Conservation (phyloP, 768 basidiomycete genomes). For the Mycena kentingensis region DNA sequence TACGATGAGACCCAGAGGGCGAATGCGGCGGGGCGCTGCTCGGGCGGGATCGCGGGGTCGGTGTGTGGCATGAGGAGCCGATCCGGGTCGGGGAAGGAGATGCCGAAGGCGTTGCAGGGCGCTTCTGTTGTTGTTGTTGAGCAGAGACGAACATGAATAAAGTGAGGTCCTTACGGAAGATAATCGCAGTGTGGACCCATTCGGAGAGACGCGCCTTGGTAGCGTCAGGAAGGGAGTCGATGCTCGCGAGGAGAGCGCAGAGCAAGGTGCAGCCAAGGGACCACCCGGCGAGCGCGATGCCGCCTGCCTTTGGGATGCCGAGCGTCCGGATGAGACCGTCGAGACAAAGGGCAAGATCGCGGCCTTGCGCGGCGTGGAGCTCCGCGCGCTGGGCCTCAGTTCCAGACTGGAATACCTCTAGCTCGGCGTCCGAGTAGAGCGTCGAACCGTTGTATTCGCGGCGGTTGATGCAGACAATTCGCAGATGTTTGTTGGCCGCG, state of each 20-base stretch:
- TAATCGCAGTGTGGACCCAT: slow-evolving; percentile 26
- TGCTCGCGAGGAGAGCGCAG: slow-evolving; percentile 23
- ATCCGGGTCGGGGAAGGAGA: slow-evolving; percentile 14
- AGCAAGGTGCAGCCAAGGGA: slow-evolving; percentile 32
- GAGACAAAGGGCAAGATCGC: slow-evolving; percentile 31
- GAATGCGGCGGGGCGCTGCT: slow-evolving; percentile 22
- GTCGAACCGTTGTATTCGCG: slow-evolving; percentile 37
- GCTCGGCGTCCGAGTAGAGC: slow-evolving; percentile 30
- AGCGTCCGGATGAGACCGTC: slow-evolving; percentile 27
- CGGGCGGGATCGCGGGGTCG: slow-evolving; percentile 24
- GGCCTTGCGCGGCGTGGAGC: slow-evolving; percentile 30
- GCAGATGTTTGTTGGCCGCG: slow-evolving; percentile 23
- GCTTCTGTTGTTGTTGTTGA: no score
- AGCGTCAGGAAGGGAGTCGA: slow-evolving; percentile 22
- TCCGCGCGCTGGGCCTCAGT: slow-evolving; percentile 20
- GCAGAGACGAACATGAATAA: neutral
- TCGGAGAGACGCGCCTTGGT: slow-evolving; percentile 21
- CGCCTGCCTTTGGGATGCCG: slow-evolving; percentile 22
- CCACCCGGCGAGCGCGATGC: slow-evolving; percentile 31
- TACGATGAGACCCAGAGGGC: slow-evolving; percentile 25
- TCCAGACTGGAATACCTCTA: slow-evolving; percentile 17
- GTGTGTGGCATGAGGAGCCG: slow-evolving; percentile 25
- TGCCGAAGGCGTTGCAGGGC: slow-evolving; percentile 24
- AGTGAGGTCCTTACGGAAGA: slow-evolving; percentile 20
- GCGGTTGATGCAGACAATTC: slow-evolving; percentile 36